phyloP scores from a whole-genome alignment of 148 eudicot genomes.

The Nyssa sinensis region DNA sequence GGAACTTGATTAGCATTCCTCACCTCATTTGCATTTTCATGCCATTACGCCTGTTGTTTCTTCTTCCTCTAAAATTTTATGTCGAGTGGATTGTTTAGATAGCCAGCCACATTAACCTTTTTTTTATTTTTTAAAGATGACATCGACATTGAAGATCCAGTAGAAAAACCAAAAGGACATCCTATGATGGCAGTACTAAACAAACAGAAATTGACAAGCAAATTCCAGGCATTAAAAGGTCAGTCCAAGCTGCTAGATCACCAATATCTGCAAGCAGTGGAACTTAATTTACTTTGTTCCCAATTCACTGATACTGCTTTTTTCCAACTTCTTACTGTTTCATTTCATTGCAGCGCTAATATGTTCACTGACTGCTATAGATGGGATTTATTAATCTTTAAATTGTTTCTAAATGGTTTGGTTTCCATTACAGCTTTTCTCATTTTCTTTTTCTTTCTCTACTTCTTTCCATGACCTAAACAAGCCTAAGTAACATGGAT shows the following conservation, averaged over 20 bases:
- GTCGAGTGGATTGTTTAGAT: not conserved
- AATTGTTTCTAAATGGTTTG: too few relatives aligned
- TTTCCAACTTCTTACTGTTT: not conserved
- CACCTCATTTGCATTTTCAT: not conserved
- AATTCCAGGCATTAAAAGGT: constrained; percentile 83
- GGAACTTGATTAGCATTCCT: not conserved
- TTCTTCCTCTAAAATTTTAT: not conserved
- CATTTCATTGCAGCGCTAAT: not conserved
- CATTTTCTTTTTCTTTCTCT: not conserved
- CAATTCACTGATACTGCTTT: not conserved
- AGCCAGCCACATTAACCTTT: not conserved
- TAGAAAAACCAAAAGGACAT: constrained; percentile 66
- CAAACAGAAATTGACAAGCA: constrained; percentile 77
- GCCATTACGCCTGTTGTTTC: not conserved
- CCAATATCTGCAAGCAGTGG: not conserved
- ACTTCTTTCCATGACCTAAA: too few relatives aligned
- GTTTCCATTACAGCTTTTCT: too few relatives aligned
- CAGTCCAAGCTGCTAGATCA: constrained; percentile 14
- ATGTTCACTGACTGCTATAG: not conserved
- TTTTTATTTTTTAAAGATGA: constrained; percentile 53
- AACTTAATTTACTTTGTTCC: not conserved
- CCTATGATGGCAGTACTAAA: constrained; percentile 65
- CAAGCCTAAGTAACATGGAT: too few relatives aligned
- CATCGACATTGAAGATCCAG: constrained; percentile 77
- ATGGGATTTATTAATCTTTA: not conserved